A percentile compares a stretch with the other conserved stretches of the same genome.
Evolutionary conservation across 148 eudicot genomes (phyloP).

Genomic region (Fagopyrum homotropicum): DNA sequence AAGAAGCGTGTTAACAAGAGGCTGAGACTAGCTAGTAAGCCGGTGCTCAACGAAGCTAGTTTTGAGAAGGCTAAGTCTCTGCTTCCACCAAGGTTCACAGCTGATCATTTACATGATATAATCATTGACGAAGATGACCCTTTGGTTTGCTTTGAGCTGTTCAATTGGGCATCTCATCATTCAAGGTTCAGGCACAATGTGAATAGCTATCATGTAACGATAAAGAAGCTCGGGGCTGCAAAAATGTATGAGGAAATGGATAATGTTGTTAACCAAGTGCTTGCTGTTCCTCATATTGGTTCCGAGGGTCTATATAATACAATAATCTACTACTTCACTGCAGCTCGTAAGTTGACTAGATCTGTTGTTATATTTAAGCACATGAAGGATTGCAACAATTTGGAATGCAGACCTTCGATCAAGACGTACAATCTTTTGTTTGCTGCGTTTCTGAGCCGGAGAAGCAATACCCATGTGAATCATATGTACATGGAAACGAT

Average conservation of each 20-base stretch:
- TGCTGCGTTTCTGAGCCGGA: constrained; percentile 60
- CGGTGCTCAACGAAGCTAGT: constrained; percentile 44
- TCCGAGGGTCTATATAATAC: constrained; percentile 67
- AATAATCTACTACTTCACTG: constrained; percentile 61
- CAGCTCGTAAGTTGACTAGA: constrained; percentile 61
- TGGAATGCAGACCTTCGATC: constrained; percentile 58
- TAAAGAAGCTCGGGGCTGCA: constrained; percentile 70
- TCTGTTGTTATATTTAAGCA: constrained; percentile 64
- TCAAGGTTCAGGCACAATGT: constrained; percentile 61
- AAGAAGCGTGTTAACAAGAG: constrained; percentile 45
- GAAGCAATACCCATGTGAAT: constrained; percentile 57
- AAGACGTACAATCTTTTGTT: constrained; percentile 69
- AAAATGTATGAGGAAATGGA: constrained; percentile 76
- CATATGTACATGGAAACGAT: constrained; percentile 71
- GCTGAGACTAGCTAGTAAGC: constrained; percentile 36
- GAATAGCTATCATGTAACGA: constrained; percentile 46
- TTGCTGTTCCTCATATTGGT: constrained; percentile 53
- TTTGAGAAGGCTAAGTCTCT: constrained; percentile 41
- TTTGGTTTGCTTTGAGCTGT: constrained; percentile 63
- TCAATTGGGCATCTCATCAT: constrained; percentile 64
- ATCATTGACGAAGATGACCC: constrained; percentile 49
- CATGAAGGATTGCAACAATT: constrained; percentile 42
- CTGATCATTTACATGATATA: constrained; percentile 51
- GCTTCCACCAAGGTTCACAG: constrained; percentile 69
- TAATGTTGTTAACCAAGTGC: constrained; percentile 54